These are phyloP conservation scores for Kluyveromyces aestuarii DNA, from an alignment of 805 yeast species.

Conservation along the genomic window DNA sequence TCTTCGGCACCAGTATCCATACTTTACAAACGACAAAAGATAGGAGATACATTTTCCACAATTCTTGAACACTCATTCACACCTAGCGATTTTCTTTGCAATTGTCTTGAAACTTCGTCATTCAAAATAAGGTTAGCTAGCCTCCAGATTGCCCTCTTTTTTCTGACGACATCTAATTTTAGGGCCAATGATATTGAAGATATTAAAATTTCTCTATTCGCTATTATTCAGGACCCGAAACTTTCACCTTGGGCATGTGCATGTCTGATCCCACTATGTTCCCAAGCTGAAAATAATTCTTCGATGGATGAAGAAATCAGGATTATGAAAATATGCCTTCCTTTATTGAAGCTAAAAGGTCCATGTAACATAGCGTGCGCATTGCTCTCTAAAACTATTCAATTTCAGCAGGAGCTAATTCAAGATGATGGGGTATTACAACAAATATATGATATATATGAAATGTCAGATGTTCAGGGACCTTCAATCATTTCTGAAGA, in stretches of 20 bases:
- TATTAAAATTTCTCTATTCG: conserved; percentile 8
- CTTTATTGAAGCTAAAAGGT: conserved; percentile 22
- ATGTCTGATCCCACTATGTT: conserved; percentile 16
- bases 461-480: conserved; percentile 51
- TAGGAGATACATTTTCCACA: conserved; percentile 5
- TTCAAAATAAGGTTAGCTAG: conserved; percentile 7
- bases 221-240: conserved; percentile 11
- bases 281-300: conserved; percentile 7
- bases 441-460: conserved; percentile 42
- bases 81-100: conserved; percentile 11
- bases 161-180: conserved; percentile 5
- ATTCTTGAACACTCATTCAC: conserved; percentile 10
- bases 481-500: conserved; percentile 41
- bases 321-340: conserved; percentile 26
- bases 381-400: conserved; percentile 13
- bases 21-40: conserved; percentile 17
- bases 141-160: conserved; percentile 16
- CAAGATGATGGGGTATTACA: conserved; percentile 35
- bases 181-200: not conserved
- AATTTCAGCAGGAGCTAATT: conserved; percentile 10
- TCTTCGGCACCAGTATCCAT: conserved; percentile 2
- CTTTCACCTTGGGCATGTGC: conserved; percentile 14
- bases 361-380: conserved; percentile 19
- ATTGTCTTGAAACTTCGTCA: conserved; percentile 8
- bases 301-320: conserved; percentile 11